Percentiles rank a stretch among this genome's conserved stretches.
Conservation (phyloP, 2,329 filamentous ascomycete species). For the Pseudogymnoascus sp. region DNA sequence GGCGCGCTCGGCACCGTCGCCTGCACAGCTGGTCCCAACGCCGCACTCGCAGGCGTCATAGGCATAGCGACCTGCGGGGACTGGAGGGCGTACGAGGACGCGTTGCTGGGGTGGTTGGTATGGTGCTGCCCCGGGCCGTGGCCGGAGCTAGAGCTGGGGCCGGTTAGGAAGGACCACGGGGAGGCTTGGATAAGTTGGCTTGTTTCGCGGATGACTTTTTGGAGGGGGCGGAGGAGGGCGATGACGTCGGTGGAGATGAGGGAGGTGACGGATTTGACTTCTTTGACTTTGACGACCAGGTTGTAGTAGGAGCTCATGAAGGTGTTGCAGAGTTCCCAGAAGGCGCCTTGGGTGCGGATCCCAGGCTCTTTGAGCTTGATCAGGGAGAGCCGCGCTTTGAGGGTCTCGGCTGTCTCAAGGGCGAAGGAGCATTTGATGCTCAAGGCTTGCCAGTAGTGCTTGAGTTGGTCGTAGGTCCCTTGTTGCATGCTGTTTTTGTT, state of each 20-base stretch:
- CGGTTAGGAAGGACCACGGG: constrained; percentile 39
- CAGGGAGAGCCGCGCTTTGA: constrained; percentile 63
- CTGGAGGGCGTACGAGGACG: constrained; percentile 18
- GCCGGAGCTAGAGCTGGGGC: background rate
- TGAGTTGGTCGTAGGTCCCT: constrained; percentile 48
- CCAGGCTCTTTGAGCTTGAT: constrained; percentile 82
- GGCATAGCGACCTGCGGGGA: constrained; percentile 51
- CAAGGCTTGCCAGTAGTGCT: constrained; percentile 60
- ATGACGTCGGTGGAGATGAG: constrained; percentile 59
- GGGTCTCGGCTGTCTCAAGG: constrained; percentile 62
- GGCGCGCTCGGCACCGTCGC: constrained; percentile 74
- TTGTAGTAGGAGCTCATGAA: constrained; percentile 65
- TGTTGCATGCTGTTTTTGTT: constrained; percentile 50
- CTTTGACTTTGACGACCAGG: constrained; percentile 52
- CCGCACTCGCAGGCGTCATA: constrained; percentile 82
- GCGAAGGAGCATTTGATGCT: constrained; percentile 63
- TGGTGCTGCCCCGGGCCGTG: background rate
- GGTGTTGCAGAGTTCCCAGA: constrained; percentile 65
- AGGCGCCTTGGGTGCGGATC: constrained; percentile 52
- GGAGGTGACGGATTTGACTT: constrained; percentile 37
- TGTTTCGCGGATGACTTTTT: constrained; percentile 74
- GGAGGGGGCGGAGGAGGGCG: constrained; percentile 67
- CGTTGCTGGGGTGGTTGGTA: background rate
- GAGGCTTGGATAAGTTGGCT: constrained; percentile 61
- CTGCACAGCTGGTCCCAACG: constrained; percentile 80